Evolutionary conservation across 2,329 filamentous ascomycete species (phyloP).

Genomic region (Mycosphaerelloides madeirae): DNA sequence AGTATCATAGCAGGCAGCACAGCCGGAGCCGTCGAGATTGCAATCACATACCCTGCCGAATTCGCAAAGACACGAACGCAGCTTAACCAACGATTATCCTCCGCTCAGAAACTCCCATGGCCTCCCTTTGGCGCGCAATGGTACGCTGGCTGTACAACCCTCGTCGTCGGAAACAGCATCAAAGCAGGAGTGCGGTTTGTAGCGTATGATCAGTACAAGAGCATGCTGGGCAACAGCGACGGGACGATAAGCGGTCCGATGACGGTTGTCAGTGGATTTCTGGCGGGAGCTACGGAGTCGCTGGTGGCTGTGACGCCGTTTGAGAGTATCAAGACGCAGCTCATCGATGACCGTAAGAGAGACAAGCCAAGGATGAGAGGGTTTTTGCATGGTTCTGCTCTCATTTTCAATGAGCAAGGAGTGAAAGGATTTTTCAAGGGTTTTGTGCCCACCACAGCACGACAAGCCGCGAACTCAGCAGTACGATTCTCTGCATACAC

Average conservation of each 20-base stretch:
- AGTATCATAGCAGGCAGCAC: constrained; percentile 88
- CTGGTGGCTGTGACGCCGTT: constrained; percentile 92
- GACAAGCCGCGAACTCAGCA: constrained; percentile 91
- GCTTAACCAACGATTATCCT: constrained; percentile 77
- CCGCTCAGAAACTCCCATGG: constrained; percentile 85
- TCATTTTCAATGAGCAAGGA: constrained; percentile 85
- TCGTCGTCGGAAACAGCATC: constrained; percentile 93
- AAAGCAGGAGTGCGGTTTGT: constrained; percentile 97
- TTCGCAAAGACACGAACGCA: constrained; percentile 96
- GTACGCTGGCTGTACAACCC: constrained; percentile 96
- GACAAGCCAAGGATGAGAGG: constrained; percentile 81
- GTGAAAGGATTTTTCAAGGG: constrained; percentile 93
- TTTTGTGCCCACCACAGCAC: constrained; percentile 87
- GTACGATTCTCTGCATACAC: constrained; percentile 93
- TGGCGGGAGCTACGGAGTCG: constrained; percentile 90
- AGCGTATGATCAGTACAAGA: constrained; percentile 92
- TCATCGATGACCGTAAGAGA: constrained; percentile 94
- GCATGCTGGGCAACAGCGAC: constrained; percentile 70
- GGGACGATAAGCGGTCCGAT: constrained; percentile 86
- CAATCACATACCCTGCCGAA: constrained; percentile 91
- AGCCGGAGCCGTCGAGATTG: constrained; percentile 93
- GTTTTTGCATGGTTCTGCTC: constrained; percentile 81
- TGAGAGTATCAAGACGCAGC: constrained; percentile 95
- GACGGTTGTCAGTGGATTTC: constrained; percentile 90
- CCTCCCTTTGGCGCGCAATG: constrained; percentile 89